Base-by-base conservation (phyloP, 208 protist species). In the Acanthamoeba triangularis region DNA sequence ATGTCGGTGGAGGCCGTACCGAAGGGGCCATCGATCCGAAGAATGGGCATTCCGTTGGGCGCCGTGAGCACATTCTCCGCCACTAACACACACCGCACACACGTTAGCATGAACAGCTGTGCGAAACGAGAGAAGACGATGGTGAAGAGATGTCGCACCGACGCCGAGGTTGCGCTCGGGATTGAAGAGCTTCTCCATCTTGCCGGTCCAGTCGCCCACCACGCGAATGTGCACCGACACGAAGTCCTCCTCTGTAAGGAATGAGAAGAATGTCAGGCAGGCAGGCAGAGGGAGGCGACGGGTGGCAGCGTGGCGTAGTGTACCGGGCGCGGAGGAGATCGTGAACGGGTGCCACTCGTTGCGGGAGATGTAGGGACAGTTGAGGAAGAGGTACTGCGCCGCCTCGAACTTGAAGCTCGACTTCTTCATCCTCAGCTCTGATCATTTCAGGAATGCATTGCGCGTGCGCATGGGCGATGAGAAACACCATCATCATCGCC, bases 311-410 rank as follows among this genome's bases (percentile, higher is more conserved):
- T 80, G 47, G 97, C 67, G 25, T 82, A 91, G 47, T 95, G 54
- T 98, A 96, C 84, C 98, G 96, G 28, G 98, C 98, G 54, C 96
- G 74, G 97, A 98, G 0, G 97, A 98, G 74, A 99, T 98, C 8
- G 98, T 99, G 80, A 99, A 98, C 13, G 98, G 98, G 96, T 99
- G 98, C 98, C 98, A 98, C 96, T 99, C 97, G 30, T 97, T 80
- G 7, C 63, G 37, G 10, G 96, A 95, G 76, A 99, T 97, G 61
- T 96, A 90, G 16, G 98, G 98, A 72, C 97, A 98, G 95, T 98
- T 98, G 11, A 99, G 52, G 95, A 98, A 99, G 3, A 98, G 65
- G 67, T 98, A 99, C 96, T 98, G 98, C 59, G 98, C 98, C 10
- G 98, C 85, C 84, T 98, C 93, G 74, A 98, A 97, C 37, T 93